Percentiles rank a stretch among this genome's conserved stretches.
Evolutionary conservation across 345 rosid genomes (phyloP).

Genomic region (Camelina sativa): DNA sequence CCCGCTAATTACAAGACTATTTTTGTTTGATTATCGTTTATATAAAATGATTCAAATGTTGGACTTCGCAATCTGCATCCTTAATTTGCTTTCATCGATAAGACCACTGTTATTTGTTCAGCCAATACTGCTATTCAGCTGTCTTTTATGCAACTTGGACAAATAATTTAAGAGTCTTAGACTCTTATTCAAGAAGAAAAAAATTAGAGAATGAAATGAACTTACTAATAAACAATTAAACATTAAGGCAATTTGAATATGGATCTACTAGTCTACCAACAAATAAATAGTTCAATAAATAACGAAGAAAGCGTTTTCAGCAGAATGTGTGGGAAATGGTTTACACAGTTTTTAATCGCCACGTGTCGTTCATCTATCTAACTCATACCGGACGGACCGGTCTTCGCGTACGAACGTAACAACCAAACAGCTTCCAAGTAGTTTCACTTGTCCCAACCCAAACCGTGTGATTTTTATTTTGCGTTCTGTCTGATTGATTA

Average conservation of each 20-base stretch:
- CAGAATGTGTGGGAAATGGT: constrained; percentile 5
- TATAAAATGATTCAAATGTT: no score
- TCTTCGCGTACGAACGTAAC: constrained; percentile 7
- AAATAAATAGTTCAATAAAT: background rate
- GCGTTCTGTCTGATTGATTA: constrained; percentile 20
- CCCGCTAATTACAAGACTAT: no score
- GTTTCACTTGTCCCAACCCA: background rate
- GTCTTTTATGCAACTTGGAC: constrained; percentile 6
- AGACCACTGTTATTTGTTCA: constrained; percentile 13
- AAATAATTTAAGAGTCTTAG: background rate
- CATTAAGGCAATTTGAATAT: background rate
- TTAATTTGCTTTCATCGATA: background rate
- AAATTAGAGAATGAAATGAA: constrained; percentile 9
- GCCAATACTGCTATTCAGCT: constrained; percentile 19
- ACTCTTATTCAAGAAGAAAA: background rate
- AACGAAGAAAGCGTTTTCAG: constrained; percentile 9
- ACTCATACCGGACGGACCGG: background rate
- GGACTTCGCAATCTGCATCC: background rate
- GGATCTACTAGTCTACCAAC: background rate
- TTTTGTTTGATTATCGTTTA: no score
- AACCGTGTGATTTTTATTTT: constrained; percentile 18
- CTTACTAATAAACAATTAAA: background rate
- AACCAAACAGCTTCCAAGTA: background rate
- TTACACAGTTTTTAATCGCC: background rate
- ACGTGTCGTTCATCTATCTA: constrained; percentile 25